Conservation (phyloP, 1,139 yeast genomes). For the Kurtzmaniella quercitrusa region DNA sequence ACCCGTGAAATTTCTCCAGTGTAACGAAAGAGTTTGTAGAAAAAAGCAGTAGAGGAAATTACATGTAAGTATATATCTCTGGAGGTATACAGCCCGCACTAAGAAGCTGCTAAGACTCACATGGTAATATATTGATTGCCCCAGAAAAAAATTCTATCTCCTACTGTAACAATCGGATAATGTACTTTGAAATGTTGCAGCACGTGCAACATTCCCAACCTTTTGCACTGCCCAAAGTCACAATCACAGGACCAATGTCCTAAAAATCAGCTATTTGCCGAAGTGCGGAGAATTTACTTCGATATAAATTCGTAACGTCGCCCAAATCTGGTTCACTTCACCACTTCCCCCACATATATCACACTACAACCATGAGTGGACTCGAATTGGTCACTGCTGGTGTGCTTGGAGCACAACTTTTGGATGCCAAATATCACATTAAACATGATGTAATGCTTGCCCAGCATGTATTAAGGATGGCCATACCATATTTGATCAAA, state of each 20-base stretch:
- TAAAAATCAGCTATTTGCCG: neutral
- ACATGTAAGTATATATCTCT: too few relatives aligned
- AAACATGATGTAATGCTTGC: slow-evolving; percentile 50
- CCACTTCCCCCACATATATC: too few relatives aligned
- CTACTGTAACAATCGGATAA: neutral
- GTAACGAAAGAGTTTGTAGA: too few relatives aligned
- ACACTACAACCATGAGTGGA: slow-evolving; percentile 1
- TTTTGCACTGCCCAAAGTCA: neutral
- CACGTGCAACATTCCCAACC: neutral
- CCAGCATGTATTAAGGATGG: slow-evolving; percentile 36
- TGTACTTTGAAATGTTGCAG: neutral
- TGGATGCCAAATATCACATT: slow-evolving; percentile 51
- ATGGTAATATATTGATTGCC: neutral
- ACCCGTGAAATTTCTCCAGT: too few relatives aligned
- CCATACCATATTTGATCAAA: slow-evolving; percentile 40
- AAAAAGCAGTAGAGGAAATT: too few relatives aligned
- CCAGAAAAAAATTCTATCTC: too few relatives aligned
- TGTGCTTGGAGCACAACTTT: slow-evolving; percentile 37
- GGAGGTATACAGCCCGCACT: too few relatives aligned
- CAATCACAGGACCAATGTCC: neutral
- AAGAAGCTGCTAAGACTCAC: too few relatives aligned
- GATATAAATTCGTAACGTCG: neutral
- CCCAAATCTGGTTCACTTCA: neutral
- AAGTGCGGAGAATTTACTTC: neutral
- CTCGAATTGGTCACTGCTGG: slow-evolving; percentile 45